Percentiles rank a stretch among this genome's conserved stretches.
phyloP scores from a whole-genome alignment of 495 filamentous ascomycete species.

The Annulohypoxylon maeteangense region DNA sequence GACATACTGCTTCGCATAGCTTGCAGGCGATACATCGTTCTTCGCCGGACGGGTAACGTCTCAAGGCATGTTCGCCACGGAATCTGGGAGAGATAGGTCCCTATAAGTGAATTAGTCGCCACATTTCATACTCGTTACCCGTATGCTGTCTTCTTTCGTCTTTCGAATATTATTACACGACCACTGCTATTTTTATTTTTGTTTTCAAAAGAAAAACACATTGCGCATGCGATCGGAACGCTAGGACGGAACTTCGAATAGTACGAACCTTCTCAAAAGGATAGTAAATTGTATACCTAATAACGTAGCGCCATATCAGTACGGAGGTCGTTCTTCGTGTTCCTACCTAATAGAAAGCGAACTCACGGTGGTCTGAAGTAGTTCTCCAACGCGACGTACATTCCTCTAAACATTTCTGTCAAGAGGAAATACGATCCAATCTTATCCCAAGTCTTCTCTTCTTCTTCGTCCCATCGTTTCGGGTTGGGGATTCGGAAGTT shows the following conservation, averaged over 20 bases:
- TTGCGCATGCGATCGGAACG: constrained; percentile 13
- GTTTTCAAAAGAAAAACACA: constrained; percentile 10
- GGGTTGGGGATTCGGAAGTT: constrained; percentile 78
- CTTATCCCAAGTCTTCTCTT: constrained; percentile 78
- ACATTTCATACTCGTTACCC: background rate
- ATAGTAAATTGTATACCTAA: constrained; percentile 96
- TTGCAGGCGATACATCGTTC: constrained; percentile 99
- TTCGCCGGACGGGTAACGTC: constrained; percentile 95
- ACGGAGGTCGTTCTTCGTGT: background rate
- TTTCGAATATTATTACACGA: no score
- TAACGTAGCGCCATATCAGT: constrained; percentile 5
- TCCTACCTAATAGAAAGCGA: background rate
- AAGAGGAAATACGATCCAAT: constrained; percentile 92
- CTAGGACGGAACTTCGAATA: background rate
- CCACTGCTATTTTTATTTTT: no score
- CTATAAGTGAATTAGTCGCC: constrained; percentile 44
- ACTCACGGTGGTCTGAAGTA: constrained; percentile 97
- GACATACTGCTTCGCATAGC: constrained; percentile 86
- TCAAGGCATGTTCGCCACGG: constrained; percentile 94
- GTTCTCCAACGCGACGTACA: constrained; percentile 98
- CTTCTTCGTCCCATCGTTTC: constrained; percentile 75
- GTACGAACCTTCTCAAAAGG: constrained; percentile 88
- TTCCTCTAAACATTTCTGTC: constrained; percentile 94
- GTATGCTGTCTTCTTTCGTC: background rate
- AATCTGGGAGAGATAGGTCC: constrained; percentile 98